Evolutionary conservation across 768 basidiomycete genomes (phyloP), one percentile per base, ranked within the genome.

Genomic region (Boletus barrowsii): DNA sequence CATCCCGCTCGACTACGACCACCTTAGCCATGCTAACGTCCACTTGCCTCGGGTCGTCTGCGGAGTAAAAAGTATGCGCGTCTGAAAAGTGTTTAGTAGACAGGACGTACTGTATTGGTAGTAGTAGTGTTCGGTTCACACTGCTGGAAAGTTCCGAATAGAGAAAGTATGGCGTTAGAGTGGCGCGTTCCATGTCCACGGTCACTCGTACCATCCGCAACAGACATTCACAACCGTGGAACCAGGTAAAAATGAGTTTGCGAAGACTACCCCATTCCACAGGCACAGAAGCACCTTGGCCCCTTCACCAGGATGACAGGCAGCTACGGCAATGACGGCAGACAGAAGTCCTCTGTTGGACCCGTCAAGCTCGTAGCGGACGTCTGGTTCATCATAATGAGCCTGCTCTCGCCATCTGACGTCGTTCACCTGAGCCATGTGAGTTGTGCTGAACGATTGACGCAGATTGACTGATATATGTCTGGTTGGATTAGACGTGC

Each of bases 341-440:
- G 52, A 17, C 55, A n/a, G n/a, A 47, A 2, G 26, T 17, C 20
- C 5, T 3, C 32, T 17, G 10, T 30, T 3, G 42, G 37, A 10
- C n/a, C 44, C 11, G 32, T 63, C 17, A 55, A 54, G 20, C 67
- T 70, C 42, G 57, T 57, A 29, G 64, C 62, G 14, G 68, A 69
- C 29, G 30, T 69, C 42, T 69, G 68, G 68, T 56, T 69, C 36
- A 55, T 67, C 37, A 60, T 69, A 44, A 71, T 70, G 68, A 24
- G 55, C 45, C 51, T 67, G 10, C 41, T 70, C 29, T 62, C 69
- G 20, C 61, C 69, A 0, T 47, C 58, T 4, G 69, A 69, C 30
- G 32, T 69, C 39, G 49, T 65, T 22, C 57, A 47, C 24, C 49
- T 71, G 51, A 59, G 67, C 43, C 62, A 51, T 18, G 67, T 71